Percentiles rank a stretch among this genome's conserved stretches.
Conservation (phyloP, 179 eudicot genomes). For the Silene coronaria region DNA sequence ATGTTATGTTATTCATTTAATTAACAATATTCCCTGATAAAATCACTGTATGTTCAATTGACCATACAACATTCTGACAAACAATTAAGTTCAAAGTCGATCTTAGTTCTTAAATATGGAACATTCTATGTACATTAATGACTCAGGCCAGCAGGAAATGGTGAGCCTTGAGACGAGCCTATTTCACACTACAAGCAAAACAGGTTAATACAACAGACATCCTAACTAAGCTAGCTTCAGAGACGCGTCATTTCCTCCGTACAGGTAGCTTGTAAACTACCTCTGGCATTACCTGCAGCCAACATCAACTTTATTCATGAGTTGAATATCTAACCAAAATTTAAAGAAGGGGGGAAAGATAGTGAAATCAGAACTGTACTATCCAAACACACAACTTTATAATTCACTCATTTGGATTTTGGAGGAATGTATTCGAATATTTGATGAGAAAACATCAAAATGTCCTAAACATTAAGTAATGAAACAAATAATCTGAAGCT, state of each 20-base stretch:
- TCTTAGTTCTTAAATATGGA: neutral
- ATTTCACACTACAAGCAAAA: conserved; percentile 5
- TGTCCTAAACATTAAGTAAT: neutral
- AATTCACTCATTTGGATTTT: neutral
- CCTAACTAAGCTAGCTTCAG: neutral
- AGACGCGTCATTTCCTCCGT: neutral
- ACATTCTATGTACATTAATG: conserved; percentile 18
- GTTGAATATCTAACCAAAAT: too few species aligned
- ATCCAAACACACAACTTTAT: neutral
- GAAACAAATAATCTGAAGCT: neutral
- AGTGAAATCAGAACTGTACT: neutral
- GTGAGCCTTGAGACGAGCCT: conserved; percentile 9
- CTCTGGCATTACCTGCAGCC: conserved; percentile 21
- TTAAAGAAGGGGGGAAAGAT: neutral
- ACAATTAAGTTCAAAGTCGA: neutral
- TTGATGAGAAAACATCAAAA: neutral
- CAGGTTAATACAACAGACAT: neutral
- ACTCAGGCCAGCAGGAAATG: conserved; percentile 6
- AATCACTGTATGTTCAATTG: too few species aligned
- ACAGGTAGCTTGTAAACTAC: too few species aligned
- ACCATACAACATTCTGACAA: too few species aligned
- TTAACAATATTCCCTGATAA: too few species aligned
- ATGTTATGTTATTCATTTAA: too few species aligned
- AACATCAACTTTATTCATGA: neutral
- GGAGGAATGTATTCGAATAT: neutral